Percentiles rank a stretch among this genome's conserved stretches.
Evolutionary conservation across 352 stramenopile species (phyloP).

Genomic region (Halophytophthora polymorphica): DNA sequence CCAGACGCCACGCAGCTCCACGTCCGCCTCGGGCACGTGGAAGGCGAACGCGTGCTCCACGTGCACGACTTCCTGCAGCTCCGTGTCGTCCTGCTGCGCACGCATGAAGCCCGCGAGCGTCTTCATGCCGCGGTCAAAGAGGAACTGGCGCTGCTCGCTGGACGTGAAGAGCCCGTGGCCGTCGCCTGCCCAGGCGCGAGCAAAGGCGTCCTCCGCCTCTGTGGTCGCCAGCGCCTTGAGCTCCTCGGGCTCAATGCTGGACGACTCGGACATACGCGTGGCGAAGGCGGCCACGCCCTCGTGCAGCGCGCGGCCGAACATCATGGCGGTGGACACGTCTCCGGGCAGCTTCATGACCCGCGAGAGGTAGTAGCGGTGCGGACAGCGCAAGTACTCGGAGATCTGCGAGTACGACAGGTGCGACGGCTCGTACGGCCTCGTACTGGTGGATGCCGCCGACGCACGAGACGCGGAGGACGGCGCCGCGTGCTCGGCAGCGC

Average conservation of each 20-base stretch:
- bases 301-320: constrained; percentile 71
- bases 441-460: constrained; percentile 6
- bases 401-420: constrained; percentile 85
- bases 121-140: constrained; percentile 34
- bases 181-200: constrained; percentile 23
- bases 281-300: constrained; percentile 63
- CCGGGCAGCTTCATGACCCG: constrained; percentile 57
- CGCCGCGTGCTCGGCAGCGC: not conserved
- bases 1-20: constrained; percentile 69
- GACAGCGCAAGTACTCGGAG: constrained; percentile 74
- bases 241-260: constrained; percentile 2
- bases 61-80: constrained; percentile 33
- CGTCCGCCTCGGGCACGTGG: constrained; percentile 38
- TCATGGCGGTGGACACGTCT: constrained; percentile 55
- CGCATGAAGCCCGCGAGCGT: constrained; percentile 46
- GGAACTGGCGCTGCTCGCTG: constrained; percentile 24
- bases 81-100: constrained; percentile 22
- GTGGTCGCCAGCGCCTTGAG: constrained; percentile 13
- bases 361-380: constrained; percentile 75
- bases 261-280: constrained; percentile 14
- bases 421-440: constrained; percentile 33
- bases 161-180: constrained; percentile 39
- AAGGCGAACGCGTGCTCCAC: constrained; percentile 71
- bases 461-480: not conserved
- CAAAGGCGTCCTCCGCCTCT: constrained; percentile 25